These are phyloP conservation scores for Toxicodendron radicans DNA, from an alignment of 345 rosid genomes.

Conservation along the genomic window DNA sequence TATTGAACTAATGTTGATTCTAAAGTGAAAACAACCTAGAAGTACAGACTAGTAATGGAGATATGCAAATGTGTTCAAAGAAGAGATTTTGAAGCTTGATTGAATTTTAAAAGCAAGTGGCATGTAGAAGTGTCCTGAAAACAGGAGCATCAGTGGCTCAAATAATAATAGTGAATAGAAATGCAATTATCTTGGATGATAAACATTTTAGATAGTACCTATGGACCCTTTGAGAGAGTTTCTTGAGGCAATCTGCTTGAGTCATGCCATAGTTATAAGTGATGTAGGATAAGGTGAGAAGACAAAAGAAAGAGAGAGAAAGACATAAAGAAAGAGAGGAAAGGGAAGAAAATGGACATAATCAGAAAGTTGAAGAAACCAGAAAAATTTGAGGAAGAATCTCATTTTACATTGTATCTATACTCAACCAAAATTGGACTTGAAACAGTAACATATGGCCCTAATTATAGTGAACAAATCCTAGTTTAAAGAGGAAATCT, in stretches of 20 bases:
- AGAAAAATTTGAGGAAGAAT: not conserved
- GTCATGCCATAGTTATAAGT: not conserved
- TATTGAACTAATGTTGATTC: conserved; percentile 4
- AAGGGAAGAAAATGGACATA: not conserved
- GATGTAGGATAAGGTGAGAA: too few relatives aligned
- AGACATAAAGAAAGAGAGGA: too few relatives aligned
- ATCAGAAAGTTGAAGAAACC: not conserved
- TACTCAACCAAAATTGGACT: not conserved
- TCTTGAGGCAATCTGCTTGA: not conserved
- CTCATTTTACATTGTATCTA: not conserved
- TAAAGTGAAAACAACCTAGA: not conserved
- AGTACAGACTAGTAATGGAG: not conserved
- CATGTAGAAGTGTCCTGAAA: not conserved
- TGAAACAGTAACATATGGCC: not conserved
- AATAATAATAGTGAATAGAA: conserved; percentile 2
- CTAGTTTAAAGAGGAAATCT: too few relatives aligned
- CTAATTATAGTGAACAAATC: too few relatives aligned
- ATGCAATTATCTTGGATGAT: not conserved
- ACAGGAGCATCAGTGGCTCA: not conserved
- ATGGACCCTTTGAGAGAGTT: not conserved
- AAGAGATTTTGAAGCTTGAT: not conserved
- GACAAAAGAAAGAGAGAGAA: not conserved
- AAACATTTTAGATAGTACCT: not conserved
- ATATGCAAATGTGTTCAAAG: not conserved
- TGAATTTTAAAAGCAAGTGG: not conserved